A percentile compares a stretch with the other conserved stretches of the same genome.
Conservation (phyloP, 2,329 filamentous ascomycete species). For the Periconia macrospinosa region DNA sequence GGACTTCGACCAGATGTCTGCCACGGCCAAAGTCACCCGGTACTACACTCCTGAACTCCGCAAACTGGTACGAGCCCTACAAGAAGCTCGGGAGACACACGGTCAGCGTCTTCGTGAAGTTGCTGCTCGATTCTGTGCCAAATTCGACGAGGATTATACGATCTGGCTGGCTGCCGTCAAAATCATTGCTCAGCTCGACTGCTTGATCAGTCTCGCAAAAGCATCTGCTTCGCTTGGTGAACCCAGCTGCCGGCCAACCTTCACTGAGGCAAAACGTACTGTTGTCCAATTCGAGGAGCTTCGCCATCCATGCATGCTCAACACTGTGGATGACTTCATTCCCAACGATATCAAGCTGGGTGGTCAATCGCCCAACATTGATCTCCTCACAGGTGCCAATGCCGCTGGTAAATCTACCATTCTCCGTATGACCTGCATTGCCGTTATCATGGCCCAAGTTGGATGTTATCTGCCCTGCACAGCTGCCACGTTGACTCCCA, state of each 20-base stretch:
- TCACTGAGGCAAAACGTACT: slow-evolving; percentile 81
- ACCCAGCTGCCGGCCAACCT: slow-evolving; percentile 85
- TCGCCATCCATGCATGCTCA: slow-evolving; percentile 91
- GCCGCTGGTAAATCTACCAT: slow-evolving; percentile 97
- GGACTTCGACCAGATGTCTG: slow-evolving; percentile 94
- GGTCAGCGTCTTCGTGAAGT: slow-evolving; percentile 89
- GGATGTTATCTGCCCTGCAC: slow-evolving; percentile 88
- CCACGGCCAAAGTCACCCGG: slow-evolving; percentile 84
- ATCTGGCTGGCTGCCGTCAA: slow-evolving; percentile 89
- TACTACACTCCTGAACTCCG: slow-evolving; percentile 90
- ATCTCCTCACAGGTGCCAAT: slow-evolving; percentile 91
- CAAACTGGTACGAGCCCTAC: slow-evolving; percentile 78
- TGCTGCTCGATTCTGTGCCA: slow-evolving; percentile 76
- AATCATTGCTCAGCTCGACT: slow-evolving; percentile 90
- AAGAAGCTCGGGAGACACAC: slow-evolving; percentile 93
- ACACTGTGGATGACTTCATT: slow-evolving; percentile 89
- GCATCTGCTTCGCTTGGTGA: slow-evolving; percentile 81
- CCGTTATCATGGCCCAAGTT: slow-evolving; percentile 96
- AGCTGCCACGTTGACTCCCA: slow-evolving; percentile 81
- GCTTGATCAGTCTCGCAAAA: slow-evolving; percentile 88
- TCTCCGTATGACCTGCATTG: slow-evolving; percentile 93
- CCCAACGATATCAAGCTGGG: slow-evolving; percentile 91
- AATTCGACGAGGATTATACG: slow-evolving; percentile 85
- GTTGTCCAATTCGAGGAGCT: slow-evolving; percentile 91
- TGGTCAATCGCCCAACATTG: slow-evolving; percentile 79